Evolutionary conservation across 352 stramenopile genomes (phyloP).

Genomic region (Phytophthora tentaculata): DNA sequence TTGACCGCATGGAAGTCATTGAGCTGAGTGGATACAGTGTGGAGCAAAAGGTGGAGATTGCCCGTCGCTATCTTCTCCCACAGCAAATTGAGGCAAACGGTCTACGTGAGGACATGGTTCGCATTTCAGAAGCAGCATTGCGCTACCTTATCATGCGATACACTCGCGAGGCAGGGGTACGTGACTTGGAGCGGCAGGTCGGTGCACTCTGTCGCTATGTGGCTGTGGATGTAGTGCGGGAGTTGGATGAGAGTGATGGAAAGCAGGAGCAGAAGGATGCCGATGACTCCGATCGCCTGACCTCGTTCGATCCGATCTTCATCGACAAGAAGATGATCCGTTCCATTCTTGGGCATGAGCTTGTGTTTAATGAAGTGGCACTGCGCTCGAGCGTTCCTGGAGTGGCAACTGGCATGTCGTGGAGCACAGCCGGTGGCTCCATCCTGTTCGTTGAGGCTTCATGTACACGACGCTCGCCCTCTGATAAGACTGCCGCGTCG

Average conservation of each 20-base stretch:
- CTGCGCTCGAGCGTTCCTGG: slow-evolving; percentile 68
- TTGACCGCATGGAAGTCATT: slow-evolving; percentile 89
- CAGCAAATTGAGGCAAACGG: slow-evolving; percentile 82
- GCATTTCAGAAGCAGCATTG: slow-evolving; percentile 66
- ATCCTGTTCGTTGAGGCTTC: slow-evolving; percentile 91
- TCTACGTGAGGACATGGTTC: slow-evolving; percentile 51
- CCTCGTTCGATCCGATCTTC: slow-evolving; percentile 43
- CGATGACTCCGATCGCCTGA: slow-evolving; percentile 20
- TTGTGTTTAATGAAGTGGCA: slow-evolving; percentile 80
- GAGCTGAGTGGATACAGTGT: slow-evolving; percentile 84
- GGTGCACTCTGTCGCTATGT: slow-evolving; percentile 77
- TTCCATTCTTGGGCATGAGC: slow-evolving; percentile 67
- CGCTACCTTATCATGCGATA: slow-evolving; percentile 80
- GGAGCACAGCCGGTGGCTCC: slow-evolving; percentile 76
- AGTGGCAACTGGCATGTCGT: slow-evolving; percentile 86
- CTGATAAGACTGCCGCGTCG: slow-evolving; percentile 14
- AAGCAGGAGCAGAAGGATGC: slow-evolving; percentile 23
- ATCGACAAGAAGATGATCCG: slow-evolving; percentile 63
- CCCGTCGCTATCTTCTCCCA: slow-evolving; percentile 75
- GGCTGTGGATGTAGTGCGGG: slow-evolving; percentile 70
- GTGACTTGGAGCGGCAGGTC: slow-evolving; percentile 83
- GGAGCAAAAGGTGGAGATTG: slow-evolving; percentile 87
- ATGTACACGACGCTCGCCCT: slow-evolving; percentile 49
- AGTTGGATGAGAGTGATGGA: slow-evolving; percentile 38
- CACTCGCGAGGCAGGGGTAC: slow-evolving; percentile 88